Evolutionary conservation across 495 filamentous ascomycete genomes (phyloP).

Genomic region (Podospora bellae-mahoneyi): DNA sequence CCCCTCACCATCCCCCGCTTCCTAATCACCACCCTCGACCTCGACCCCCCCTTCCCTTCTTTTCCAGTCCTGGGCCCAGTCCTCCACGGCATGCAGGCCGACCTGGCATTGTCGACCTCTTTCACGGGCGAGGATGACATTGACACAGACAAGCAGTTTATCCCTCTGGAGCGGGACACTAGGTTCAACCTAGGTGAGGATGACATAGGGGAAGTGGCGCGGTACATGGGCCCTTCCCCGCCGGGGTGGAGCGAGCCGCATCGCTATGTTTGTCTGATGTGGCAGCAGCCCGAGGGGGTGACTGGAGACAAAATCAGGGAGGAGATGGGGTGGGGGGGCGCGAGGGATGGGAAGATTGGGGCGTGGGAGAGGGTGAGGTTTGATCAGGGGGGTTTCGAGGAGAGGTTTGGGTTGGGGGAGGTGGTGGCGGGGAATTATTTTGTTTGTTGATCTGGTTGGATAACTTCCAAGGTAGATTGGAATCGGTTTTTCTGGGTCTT

Average conservation of each 20-base stretch:
- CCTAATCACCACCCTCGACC: conserved; percentile 47
- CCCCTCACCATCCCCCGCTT: conserved; percentile 31
- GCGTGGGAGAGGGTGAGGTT: conserved; percentile 47
- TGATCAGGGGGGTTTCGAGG: conserved; percentile 50
- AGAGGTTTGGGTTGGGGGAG: conserved; percentile 44
- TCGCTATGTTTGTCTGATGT: conserved; percentile 57
- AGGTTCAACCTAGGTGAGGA: conserved; percentile 15
- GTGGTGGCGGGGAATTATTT: conserved; percentile 57
- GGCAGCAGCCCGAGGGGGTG: conserved; percentile 53
- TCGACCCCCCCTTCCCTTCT: conserved; percentile 53
- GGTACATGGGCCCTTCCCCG: conserved; percentile 50
- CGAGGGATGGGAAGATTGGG: conserved; percentile 40
- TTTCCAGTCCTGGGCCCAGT: conserved; percentile 50
- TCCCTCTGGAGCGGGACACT: conserved; percentile 13
- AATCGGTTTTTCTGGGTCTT: background rate
- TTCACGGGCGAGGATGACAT: conserved; percentile 2
- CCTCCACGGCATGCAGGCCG: conserved; percentile 46
- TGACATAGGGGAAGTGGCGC: conserved; percentile 27
- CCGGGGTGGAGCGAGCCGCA: conserved; percentile 51
- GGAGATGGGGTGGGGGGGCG: conserved; percentile 22
- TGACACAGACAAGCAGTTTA: conserved; percentile 21
- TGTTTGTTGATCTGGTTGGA: conserved; percentile 21
- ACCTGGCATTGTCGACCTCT: conserved; percentile 23
- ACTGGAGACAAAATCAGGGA: conserved; percentile 44
- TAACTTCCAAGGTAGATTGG: background rate